Percentiles rank a stretch among this genome's conserved stretches.
Evolutionary conservation across 1,284 basidiomycete genomes (phyloP).

Genomic region (Laetiporus sulphureus): DNA sequence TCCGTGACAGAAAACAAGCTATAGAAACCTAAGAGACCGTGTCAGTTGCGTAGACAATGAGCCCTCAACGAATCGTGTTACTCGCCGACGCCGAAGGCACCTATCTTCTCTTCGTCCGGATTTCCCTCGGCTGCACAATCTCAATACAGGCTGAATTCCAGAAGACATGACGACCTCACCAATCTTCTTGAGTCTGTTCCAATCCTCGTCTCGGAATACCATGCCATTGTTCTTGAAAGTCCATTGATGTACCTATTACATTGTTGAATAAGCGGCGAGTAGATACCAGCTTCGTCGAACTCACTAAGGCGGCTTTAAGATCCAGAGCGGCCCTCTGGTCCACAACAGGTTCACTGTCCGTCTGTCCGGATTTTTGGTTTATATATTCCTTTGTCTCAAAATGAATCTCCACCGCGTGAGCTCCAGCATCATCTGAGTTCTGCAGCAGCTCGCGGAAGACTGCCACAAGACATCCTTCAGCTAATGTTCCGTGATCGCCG

Average conservation of each 20-base stretch:
- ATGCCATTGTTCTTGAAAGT: slow-evolving; percentile 86
- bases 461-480: slow-evolving; percentile 19
- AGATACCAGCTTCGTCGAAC: no score
- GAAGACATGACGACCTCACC: slow-evolving; percentile 35
- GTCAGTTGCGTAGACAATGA: neutral
- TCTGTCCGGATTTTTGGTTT: slow-evolving; percentile 30
- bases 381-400: slow-evolving; percentile 66
- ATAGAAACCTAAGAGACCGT: slow-evolving; percentile 65
- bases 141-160: slow-evolving; percentile 1
- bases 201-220: slow-evolving; percentile 77
- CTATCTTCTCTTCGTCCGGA: slow-evolving; percentile 81
- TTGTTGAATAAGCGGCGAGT: no score
- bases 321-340: slow-evolving; percentile 56
- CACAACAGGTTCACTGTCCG: slow-evolving; percentile 26
- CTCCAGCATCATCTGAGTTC: slow-evolving; percentile 93
- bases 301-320: slow-evolving; percentile 10
- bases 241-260: slow-evolving; percentile 59
- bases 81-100: slow-evolving; percentile 84
- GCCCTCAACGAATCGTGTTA: no score
- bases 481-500: no score
- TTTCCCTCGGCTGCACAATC: slow-evolving; percentile 68
- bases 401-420: slow-evolving; percentile 74
- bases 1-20: slow-evolving; percentile 84
- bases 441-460: slow-evolving; percentile 90
- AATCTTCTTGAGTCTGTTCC: slow-evolving; percentile 85